Percentiles rank a stretch among this genome's conserved stretches.
phyloP scores from a whole-genome alignment of 169 alveolate species.

The Plasmodium adleri region DNA sequence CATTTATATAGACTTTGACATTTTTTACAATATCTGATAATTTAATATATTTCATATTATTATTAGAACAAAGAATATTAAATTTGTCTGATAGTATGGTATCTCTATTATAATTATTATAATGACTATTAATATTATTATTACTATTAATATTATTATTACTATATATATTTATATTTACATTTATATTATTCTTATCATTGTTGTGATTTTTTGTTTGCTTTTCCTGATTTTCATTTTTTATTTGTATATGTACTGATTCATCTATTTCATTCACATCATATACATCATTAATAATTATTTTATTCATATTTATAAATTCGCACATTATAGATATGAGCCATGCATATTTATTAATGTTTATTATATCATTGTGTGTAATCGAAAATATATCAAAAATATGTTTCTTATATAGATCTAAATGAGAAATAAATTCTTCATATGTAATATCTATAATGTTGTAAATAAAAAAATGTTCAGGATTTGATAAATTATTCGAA shows the following conservation, averaged over 20 bases:
- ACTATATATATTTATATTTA: not conserved
- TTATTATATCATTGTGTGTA: constrained; percentile 37
- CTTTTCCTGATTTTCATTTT: not conserved
- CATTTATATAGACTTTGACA: constrained; percentile 27
- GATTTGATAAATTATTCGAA: not conserved
- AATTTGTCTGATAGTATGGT: not conserved
- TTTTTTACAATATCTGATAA: constrained; percentile 38
- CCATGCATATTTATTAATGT: constrained; percentile 61
- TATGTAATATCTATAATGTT: constrained; percentile 47
- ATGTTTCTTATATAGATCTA: constrained; percentile 51
- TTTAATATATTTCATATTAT: constrained; percentile 45
- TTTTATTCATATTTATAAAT: constrained; percentile 69
- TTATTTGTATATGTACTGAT: constrained; percentile 8
- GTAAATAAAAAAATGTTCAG: constrained; percentile 14
- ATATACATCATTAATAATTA: constrained; percentile 47
- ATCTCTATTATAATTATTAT: not conserved
- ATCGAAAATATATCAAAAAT: constrained; percentile 50
- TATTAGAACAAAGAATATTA: not conserved
- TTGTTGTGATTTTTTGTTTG: not conserved
- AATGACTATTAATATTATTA: too few species aligned
- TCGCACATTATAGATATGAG: constrained; percentile 45
- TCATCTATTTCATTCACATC: constrained; percentile 10
- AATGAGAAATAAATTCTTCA: constrained; percentile 30
- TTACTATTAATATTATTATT: too few species aligned
- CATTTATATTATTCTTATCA: not conserved